Base-by-base conservation (phyloP, 2,329 filamentous ascomycete genomes). In the Talaromyces sp. region DNA sequence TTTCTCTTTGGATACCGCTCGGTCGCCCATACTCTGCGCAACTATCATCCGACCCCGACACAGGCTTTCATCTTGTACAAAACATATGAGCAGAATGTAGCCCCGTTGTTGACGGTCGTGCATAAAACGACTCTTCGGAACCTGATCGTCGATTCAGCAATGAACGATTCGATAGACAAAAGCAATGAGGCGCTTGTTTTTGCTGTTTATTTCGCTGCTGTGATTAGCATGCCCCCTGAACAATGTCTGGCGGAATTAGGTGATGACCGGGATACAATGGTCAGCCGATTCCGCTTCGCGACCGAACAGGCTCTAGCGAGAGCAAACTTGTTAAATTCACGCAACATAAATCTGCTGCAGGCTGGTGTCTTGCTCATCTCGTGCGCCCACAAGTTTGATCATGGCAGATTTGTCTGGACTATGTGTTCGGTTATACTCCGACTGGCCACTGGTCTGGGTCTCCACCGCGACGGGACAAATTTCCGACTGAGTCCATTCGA, bases 231-330 rank as follows among this genome's bases (percentile, higher is more conserved):
- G 75, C 77, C 68, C 47, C 73, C 69, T 65, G 78, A 79, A 67
- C 78, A 77, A 67, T 84, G 76, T 73, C 67, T 77, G 33, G 69
- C 73, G 14, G 73, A 76, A 24, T 78, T 88, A 43, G 84, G 84
- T 11, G 82, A 86, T 73, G 82, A 85, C 37, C 83, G 86, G 63
- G 69, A 76, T 7, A 69, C 76, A 1, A 72, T 84, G 7, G 76
- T 88, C 31, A 78, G 77, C 54, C 83, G 82, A 58, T 90, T 89
- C 72, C 84, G 87, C 9, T 88, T 88, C 70, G 87, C 83, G 1
- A 76, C 86, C 2, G 87, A 90, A 70, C 87, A 90, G 71, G 86
- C 86, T 1, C 77, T 90, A 52, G 85, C 88, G 3, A 81, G 85
- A 59, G 87, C 87, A 8, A 85, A 87, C 67, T 84, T 90, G 60